Percentiles rank a stretch among this genome's conserved stretches.
These are phyloP conservation scores for Elongisporangium undulatum DNA, from an alignment of 352 stramenopile species.

Conservation along the genomic window DNA sequence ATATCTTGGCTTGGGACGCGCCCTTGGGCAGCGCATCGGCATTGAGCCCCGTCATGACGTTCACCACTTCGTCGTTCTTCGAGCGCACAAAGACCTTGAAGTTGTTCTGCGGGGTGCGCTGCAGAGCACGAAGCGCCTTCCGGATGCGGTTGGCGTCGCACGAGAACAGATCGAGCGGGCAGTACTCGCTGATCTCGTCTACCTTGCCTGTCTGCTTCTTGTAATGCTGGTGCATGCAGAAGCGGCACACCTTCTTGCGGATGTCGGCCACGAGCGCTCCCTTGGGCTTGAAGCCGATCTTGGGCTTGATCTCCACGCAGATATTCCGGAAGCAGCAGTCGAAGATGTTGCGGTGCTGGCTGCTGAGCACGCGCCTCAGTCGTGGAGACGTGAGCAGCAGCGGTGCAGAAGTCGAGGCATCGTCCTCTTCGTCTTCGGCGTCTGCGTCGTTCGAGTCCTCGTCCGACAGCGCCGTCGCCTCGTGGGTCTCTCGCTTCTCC, in stretches of 20 bases:
- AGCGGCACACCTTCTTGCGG: constrained; percentile 68
- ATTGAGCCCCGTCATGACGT: constrained; percentile 70
- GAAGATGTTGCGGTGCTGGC: constrained; percentile 59
- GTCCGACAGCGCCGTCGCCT: constrained; percentile 7
- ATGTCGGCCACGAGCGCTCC: constrained; percentile 45
- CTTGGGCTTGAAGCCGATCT: constrained; percentile 76
- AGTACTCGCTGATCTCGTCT: constrained; percentile 81
- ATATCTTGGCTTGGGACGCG: constrained; percentile 54
- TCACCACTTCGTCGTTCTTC: constrained; percentile 69
- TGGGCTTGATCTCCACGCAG: constrained; percentile 86
- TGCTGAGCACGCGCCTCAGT: constrained; percentile 21
- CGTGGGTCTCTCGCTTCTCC: background rate
- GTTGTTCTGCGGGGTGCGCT: constrained; percentile 87
- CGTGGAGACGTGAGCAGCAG: constrained; percentile 4
- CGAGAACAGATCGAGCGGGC: constrained; percentile 80
- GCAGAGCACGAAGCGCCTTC: constrained; percentile 52
- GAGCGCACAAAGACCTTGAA: constrained; percentile 87
- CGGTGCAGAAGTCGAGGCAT: constrained; percentile 7
- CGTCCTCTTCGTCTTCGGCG: constrained; percentile 19
- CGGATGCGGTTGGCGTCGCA: constrained; percentile 49
- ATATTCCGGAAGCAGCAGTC: constrained; percentile 85
- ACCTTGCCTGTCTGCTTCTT: constrained; percentile 73
- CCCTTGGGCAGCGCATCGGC: constrained; percentile 68
- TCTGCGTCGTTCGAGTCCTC: constrained; percentile 28
- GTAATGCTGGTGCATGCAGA: constrained; percentile 89